Conservation (phyloP, 805 yeast species). For the Nakazawaea populi region DNA sequence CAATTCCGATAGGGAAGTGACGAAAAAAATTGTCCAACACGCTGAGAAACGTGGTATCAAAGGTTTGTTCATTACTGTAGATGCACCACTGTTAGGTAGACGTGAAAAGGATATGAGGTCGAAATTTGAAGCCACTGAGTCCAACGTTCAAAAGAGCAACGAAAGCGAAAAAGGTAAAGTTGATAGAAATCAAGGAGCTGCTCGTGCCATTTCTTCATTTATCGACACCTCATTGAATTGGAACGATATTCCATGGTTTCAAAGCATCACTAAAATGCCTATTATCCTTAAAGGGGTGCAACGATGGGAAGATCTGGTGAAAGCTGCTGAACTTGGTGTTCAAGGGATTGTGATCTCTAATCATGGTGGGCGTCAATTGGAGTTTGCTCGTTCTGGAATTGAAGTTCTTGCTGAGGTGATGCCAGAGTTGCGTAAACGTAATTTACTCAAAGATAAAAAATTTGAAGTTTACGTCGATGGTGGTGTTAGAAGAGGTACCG, state of each 20-base stretch:
- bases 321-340: conserved; percentile 66
- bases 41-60: conserved; percentile 72
- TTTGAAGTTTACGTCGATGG: conserved; percentile 63
- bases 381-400: conserved; percentile 73
- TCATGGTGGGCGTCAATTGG: conserved; percentile 89
- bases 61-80: conserved; percentile 85
- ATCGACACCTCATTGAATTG: conserved; percentile 66
- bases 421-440: conserved; percentile 41
- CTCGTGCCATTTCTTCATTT: conserved; percentile 80
- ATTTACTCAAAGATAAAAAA: conserved; percentile 33
- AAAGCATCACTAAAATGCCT: conserved; percentile 54
- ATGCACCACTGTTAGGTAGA: conserved; percentile 88
- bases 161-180: conserved; percentile 36
- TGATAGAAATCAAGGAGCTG: conserved; percentile 78
- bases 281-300: conserved; percentile 81
- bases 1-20: conserved; percentile 64
- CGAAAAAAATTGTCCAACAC: conserved; percentile 55
- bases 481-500: conserved; percentile 66
- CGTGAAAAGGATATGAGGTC: conserved; percentile 83
- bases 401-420: conserved; percentile 68
- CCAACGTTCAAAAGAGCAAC: conserved; percentile 24
- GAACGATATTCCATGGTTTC: conserved; percentile 58
- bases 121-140: conserved; percentile 44
- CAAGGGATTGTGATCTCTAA: conserved; percentile 81
- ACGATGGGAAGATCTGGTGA: conserved; percentile 69